A percentile compares a stretch with the other conserved stretches of the same genome.
Conservation (phyloP, 139 green algal species). For the Chlorella sp. region DNA sequence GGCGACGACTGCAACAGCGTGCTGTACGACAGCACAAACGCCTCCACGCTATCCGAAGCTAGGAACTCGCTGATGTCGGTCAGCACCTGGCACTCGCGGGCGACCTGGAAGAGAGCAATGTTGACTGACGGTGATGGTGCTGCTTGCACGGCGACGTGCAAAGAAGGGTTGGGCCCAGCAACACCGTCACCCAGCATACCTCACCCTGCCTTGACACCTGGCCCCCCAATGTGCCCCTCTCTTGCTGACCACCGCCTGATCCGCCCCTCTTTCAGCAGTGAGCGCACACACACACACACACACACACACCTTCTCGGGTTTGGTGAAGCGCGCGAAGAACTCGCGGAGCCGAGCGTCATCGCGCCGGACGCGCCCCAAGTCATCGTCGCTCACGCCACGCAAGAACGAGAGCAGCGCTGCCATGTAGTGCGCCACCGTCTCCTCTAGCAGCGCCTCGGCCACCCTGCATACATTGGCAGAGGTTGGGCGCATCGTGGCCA, state of each 20-base stretch:
- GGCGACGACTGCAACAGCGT: conserved; percentile 47
- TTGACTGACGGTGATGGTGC: too few relatives aligned
- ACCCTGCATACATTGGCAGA: too few relatives aligned
- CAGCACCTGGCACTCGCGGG: conserved; percentile 51
- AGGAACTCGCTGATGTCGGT: conserved; percentile 57
- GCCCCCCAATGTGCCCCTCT: too few relatives aligned
- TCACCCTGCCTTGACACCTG: too few relatives aligned
- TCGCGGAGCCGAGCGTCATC: conserved; percentile 37
- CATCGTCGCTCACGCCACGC: conserved; percentile 35
- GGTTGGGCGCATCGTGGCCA: too few relatives aligned
- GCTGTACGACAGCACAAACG: conserved; percentile 71
- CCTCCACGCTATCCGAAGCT: conserved; percentile 56
- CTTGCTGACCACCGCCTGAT: too few relatives aligned
- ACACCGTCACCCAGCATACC: not conserved
- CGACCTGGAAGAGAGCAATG: conserved; percentile 20
- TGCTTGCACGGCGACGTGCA: too few relatives aligned
- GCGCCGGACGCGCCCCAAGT: conserved; percentile 16
- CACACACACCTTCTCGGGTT: conserved; percentile 38
- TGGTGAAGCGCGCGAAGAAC: conserved; percentile 57
- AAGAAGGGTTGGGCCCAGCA: not conserved
- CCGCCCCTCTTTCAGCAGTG: too few relatives aligned
- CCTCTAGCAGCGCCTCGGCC: conserved; percentile 47
- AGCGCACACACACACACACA: too few relatives aligned
- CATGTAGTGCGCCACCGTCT: conserved; percentile 52
- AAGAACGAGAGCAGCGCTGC: conserved; percentile 52